phyloP scores from a whole-genome alignment of 768 basidiomycete species.

The Leccinum arenicola region DNA sequence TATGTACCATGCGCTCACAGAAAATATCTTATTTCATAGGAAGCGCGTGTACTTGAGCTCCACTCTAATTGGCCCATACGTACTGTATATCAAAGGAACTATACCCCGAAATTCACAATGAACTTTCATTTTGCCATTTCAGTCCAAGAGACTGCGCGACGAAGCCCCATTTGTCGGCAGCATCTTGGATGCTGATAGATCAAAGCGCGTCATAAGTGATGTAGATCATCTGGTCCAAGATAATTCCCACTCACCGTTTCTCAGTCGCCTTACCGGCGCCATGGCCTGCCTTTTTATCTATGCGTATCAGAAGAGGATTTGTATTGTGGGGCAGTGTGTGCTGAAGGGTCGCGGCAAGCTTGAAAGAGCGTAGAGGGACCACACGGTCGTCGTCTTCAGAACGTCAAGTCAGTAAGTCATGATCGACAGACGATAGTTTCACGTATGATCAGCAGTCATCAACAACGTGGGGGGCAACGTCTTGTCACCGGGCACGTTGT shows the following conservation, averaged over 20 bases:
- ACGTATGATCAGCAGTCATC: slow-evolving; percentile 81
- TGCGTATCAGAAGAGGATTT: slow-evolving; percentile 69
- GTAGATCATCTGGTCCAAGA: not conserved
- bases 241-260: slow-evolving; percentile 44
- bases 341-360: slow-evolving; percentile 77
- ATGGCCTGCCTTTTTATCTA: slow-evolving; percentile 80
- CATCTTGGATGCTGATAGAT: slow-evolving; percentile 62
- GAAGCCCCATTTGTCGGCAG: slow-evolving; percentile 77
- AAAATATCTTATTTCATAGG: not conserved
- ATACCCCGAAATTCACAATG: slow-evolving; percentile 1
- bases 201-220: not conserved
- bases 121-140: slow-evolving; percentile 29
- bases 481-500: slow-evolving; percentile 66
- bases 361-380: slow-evolving; percentile 86
- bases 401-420: slow-evolving; percentile 5
- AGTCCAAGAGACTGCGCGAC: slow-evolving; percentile 64
- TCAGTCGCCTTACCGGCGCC: slow-evolving; percentile 78
- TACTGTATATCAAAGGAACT: not conserved
- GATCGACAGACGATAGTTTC: not conserved
- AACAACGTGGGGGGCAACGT: slow-evolving; percentile 68
- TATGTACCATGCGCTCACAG: not conserved
- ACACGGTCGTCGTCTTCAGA: slow-evolving; percentile 76
- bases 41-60: not conserved
- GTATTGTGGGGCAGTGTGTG: slow-evolving; percentile 61
- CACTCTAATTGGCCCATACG: not conserved